These are phyloP conservation scores for Phytopythium kandeliae DNA, from an alignment of 352 stramenopile genomes.

Conservation along the genomic window DNA sequence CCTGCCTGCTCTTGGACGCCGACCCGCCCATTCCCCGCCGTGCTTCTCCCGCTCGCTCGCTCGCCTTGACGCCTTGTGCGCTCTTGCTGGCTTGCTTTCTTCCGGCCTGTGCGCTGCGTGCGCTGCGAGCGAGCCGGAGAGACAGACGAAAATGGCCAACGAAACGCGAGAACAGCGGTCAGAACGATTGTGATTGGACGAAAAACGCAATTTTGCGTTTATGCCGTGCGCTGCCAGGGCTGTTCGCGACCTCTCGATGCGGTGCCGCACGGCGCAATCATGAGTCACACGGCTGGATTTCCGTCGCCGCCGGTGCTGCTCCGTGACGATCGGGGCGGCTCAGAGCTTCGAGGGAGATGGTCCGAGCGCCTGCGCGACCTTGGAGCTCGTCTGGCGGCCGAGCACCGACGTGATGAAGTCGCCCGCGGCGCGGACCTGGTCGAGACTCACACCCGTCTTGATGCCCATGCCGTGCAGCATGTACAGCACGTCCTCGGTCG, in stretches of 20 bases:
- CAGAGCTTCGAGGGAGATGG: slow-evolving; percentile 6
- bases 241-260: slow-evolving; percentile 1
- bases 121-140: too few species aligned
- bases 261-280: slow-evolving; percentile 3
- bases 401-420: slow-evolving; percentile 87
- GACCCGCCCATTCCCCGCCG: slow-evolving; percentile 31
- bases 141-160: too few species aligned
- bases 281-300: slow-evolving; percentile 8
- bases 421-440: slow-evolving; percentile 87
- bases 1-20: slow-evolving; percentile 50
- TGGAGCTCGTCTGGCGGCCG: slow-evolving; percentile 76
- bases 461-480: slow-evolving; percentile 96
- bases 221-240: not conserved
- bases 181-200: not conserved
- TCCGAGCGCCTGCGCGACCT: slow-evolving; percentile 73
- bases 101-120: too few species aligned
- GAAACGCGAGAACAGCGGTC: too few species aligned
- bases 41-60: not conserved
- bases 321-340: not conserved
- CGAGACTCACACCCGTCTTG: slow-evolving; percentile 91
- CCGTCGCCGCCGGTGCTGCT: not conserved
- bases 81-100: too few species aligned
- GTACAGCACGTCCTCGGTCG: slow-evolving; percentile 97
- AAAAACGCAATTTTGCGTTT: slow-evolving; percentile 1
- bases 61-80: too few species aligned